Conservation (phyloP, 2,329 filamentous ascomycete genomes). For the Microcyclosporella mali region DNA sequence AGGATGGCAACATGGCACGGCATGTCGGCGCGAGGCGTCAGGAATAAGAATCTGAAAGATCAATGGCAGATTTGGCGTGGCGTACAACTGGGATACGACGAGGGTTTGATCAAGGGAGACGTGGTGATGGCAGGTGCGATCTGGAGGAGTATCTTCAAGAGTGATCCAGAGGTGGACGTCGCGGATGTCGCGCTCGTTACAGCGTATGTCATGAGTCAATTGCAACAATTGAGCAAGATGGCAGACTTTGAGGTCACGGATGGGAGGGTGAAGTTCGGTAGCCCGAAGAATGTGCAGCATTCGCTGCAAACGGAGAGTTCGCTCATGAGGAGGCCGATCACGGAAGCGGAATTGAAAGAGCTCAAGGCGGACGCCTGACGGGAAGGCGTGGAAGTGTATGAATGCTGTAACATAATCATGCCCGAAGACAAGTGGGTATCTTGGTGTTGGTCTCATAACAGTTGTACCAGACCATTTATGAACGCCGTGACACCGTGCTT, state of each 20-base stretch:
- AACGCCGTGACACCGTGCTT: too few species aligned
- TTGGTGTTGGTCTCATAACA: too few species aligned
- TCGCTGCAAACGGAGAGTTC: conserved; percentile 23
- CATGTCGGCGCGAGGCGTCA: conserved; percentile 48
- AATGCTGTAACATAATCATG: too few species aligned
- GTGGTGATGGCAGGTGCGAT: conserved; percentile 73
- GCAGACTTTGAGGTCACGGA: conserved; percentile 47
- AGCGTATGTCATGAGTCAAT: conserved; percentile 55
- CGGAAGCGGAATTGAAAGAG: conserved; percentile 5
- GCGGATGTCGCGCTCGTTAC: conserved; percentile 56
- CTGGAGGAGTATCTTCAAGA: conserved; percentile 92
- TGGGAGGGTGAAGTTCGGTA: conserved; percentile 47
- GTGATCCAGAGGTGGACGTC: conserved; percentile 56
- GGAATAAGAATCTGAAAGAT: conserved; percentile 68
- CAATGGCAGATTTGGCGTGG: conserved; percentile 92
- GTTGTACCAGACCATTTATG: too few species aligned
- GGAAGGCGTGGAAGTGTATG: too few species aligned
- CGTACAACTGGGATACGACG: conserved; percentile 74
- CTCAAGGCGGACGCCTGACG: too few species aligned
- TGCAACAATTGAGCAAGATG: conserved; percentile 49
- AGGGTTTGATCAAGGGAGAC: conserved; percentile 70
- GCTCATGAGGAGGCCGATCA: conserved; percentile 2
- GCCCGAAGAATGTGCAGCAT: conserved; percentile 36
- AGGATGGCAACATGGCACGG: conserved; percentile 77
- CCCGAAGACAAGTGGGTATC: too few species aligned